Base-by-base conservation (phyloP, 805 yeast species). In the Cyberlindnera maclurae region DNA sequence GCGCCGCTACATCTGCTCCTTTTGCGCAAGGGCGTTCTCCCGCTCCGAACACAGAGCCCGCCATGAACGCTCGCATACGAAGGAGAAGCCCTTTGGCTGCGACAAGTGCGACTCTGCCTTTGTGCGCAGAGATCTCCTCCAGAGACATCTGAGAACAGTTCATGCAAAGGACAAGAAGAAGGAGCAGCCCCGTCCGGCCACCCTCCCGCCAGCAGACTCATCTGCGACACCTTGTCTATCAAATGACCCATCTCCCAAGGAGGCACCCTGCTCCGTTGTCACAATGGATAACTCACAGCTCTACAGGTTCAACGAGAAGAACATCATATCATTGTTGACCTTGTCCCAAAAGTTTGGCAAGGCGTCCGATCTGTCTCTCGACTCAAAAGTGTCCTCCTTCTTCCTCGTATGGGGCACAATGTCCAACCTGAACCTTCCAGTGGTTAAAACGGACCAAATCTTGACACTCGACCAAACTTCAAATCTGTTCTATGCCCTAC, bases 11-110 rank as follows among this genome's bases (percentile, higher is more conserved):
- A 73, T 81, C 29, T 84, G 95, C 61, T 77, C 83, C 6, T 83
- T 75, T 54, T 84, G 95, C 51, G 84, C 88, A 26, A 67, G 89
- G 45, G 81, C 86, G 6, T 83, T 83, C 54, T 76, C 87, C n/a
- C 64, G 93, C 37, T 74, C 83, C 10, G 93, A 83, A 56, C 93
- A 83, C 58, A 73, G 81, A 49, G 75, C 80, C 31, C 71, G 93
- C 35, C 93, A 83, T 51, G 90, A 83, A 57, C 62, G 89, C 20
- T 78, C 87, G 1, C 93, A 83, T 54, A 82, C 88, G 12, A 82
- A 82, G 51, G 86, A 79, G 51, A 77, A 86, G 45, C 94, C 94
- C 1, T 84, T 81, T 61, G 77, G 76, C 42, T 84, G 95, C 51
- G 65, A 72, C 27, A 69, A 76, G 37, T 84, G 94, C 55, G 68